Base-by-base conservation (phyloP, 2,329 filamentous ascomycete genomes). In the Lachnellula arida region DNA sequence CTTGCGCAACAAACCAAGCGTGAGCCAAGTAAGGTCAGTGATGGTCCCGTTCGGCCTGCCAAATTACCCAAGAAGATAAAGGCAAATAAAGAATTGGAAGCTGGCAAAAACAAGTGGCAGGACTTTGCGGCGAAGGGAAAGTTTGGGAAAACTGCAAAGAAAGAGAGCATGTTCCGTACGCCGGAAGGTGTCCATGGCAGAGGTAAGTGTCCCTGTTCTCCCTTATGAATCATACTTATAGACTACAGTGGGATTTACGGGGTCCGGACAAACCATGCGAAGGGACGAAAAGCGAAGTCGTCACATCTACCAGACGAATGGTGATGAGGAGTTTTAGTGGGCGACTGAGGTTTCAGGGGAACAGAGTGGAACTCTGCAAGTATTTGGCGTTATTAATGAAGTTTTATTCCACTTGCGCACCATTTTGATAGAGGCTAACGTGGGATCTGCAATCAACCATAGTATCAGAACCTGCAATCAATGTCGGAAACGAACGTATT, bases 121-220 rank as follows among this genome's bases (percentile, higher is more conserved):
- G 89, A 95, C 61, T 99, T 96, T 72, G 88, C 85, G 62, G 79
- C 81, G 68, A 96, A 95, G 72, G 81, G 80, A 47, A 92, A 90
- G 69, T 77, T 84, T 61, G 82, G 78, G 62, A 87, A 87, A 71
- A 63, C 75, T 43, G 72, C 71, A 23, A 93, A 93, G 76, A 96
- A 96, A 75, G 90, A 96, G 49, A 96, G 91, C 78, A 97, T 97
- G 92, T 97, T 97, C 72, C 86, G 92, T 47, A 97, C 92, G 2
- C 91, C 91, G 0, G 91, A 96, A 34, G 87, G 90, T 59, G 81
- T 94, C 23, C 83, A 90, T 67, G 92, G 89, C 56, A 84, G 91
- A 87, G 92, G 92, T 96, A 76, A 64, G 80, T 44, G 44, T 28
- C 22, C n/a, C 34, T 51, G 37, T 49, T 25, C 28, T 15, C 50